phyloP scores from a whole-genome alignment of 140 eudicot species.

The Flaveria floridana region DNA sequence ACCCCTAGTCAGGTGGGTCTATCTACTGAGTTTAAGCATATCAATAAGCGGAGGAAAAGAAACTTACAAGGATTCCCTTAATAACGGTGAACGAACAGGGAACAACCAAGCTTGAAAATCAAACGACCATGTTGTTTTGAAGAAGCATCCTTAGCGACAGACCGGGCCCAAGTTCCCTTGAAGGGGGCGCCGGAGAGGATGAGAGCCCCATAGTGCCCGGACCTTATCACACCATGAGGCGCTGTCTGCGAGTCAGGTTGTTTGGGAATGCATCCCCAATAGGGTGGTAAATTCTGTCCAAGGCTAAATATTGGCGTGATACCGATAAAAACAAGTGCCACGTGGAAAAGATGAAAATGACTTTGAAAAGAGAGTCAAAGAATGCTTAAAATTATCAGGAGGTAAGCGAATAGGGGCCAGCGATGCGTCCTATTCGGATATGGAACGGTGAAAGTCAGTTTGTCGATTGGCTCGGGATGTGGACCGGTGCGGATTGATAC shows the following conservation, averaged over 20 bases:
- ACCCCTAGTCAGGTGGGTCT: too few relatives aligned
- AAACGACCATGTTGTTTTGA: slow-evolving; percentile 27
- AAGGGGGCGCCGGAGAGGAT: too few relatives aligned
- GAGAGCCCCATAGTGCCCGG: too few relatives aligned
- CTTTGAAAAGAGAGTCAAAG: too few relatives aligned
- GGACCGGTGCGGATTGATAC: too few relatives aligned
- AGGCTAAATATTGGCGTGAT: too few relatives aligned
- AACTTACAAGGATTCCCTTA: slow-evolving; percentile 59
- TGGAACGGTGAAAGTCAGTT: slow-evolving; percentile 23
- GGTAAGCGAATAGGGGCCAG: slow-evolving; percentile 22
- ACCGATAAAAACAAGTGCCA: not conserved
- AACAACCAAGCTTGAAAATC: slow-evolving; percentile 30
- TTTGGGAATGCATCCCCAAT: too few relatives aligned
- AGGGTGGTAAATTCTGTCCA: too few relatives aligned
- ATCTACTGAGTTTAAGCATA: slow-evolving; percentile 38
- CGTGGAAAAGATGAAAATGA: too few relatives aligned
- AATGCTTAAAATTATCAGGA: slow-evolving; percentile 1
- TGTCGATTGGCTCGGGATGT: slow-evolving; percentile 17
- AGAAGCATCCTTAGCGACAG: not conserved
- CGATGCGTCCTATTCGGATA: slow-evolving; percentile 25
- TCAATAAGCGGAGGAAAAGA: slow-evolving; percentile 51
- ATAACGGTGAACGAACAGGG: slow-evolving; percentile 66
- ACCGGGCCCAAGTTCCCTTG: too few relatives aligned
- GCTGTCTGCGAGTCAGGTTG: too few relatives aligned
- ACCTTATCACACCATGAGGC: too few relatives aligned